Evolutionary conservation across 371 early-diverging fungal species (phyloP), one percentile per base, ranked within the genome.

Genomic region (Syncephalastrum racemosum): DNA sequence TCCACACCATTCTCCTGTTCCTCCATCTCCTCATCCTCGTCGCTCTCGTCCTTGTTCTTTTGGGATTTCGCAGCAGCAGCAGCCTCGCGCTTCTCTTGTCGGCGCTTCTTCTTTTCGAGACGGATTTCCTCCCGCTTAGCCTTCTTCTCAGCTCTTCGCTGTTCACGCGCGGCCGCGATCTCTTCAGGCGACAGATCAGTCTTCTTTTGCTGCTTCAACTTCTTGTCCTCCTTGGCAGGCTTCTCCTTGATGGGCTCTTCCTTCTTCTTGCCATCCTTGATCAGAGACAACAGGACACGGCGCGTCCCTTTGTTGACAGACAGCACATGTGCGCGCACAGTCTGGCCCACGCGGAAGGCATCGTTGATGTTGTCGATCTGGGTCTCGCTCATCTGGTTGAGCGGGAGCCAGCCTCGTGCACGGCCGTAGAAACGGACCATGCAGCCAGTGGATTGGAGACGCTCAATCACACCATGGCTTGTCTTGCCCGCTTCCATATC

Each of bases 341-440:
- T 80, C 64, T 94, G 92, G 12, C 94, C 94, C 0, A 83, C 70
- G 27, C 78, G 75, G 67, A 90, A 91, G 51, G 64, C 58, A 47
- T 81, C 56, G 54, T 62, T 63, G 46, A 76, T 51, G 53, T 82
- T 66, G 41, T 62, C 58, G 39, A 79, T 74, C 45, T 54, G 64
- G 5, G 83, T 68, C 53, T 84, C 85, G 46, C 81, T 84, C 72
- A 72, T 78, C 62, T 92, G 90, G 10, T 73, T 61, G 16, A 82
- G 75, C 14, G 88, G 92, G 4, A 80, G 82, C 55, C 94, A 82
- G 0, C 84, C 93, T 44, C 69, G 64, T 15, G 91, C 63, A 40
- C 83, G 73, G 72, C 89, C 85, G 80, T 86, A 96, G 65, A 94
- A 93, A 8, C 71, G 59, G 22, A 95, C 86, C 24, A 92, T 68